phyloP scores from a whole-genome alignment of 768 basidiomycete species.

The Mycena galopus region DNA sequence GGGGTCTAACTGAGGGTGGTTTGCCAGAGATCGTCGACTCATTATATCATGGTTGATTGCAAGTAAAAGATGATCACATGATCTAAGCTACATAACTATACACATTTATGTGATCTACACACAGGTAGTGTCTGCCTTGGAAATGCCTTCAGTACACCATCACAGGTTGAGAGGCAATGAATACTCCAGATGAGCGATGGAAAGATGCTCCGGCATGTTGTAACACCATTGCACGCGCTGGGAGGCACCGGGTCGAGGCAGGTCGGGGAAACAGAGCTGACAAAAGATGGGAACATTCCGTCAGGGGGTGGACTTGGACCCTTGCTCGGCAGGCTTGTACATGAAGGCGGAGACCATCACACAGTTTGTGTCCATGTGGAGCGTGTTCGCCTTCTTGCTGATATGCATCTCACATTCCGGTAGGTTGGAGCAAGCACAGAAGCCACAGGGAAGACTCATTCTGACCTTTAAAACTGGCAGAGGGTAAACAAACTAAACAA shows the following conservation, averaged over 20 bases:
- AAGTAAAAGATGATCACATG: too few species aligned
- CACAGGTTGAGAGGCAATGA: too few species aligned
- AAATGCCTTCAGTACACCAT: too few species aligned
- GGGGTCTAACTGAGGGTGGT: too few species aligned
- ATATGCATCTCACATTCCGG: not conserved
- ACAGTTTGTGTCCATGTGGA: slow-evolving; percentile 5
- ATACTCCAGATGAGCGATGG: slow-evolving; percentile 11
- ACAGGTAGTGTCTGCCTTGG: too few species aligned
- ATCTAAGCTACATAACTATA: too few species aligned
- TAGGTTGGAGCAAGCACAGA: not conserved
- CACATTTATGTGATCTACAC: too few species aligned
- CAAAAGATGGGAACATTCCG: too few species aligned
- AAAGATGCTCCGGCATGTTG: slow-evolving; percentile 22
- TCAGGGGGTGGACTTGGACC: not conserved
- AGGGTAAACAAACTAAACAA: not conserved
- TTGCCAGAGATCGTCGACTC: too few species aligned
- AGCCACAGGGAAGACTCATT: not conserved
- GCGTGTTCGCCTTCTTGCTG: not conserved
- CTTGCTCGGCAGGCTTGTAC: slow-evolving; percentile 11
- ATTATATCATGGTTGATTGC: too few species aligned
- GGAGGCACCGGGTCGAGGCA: not conserved
- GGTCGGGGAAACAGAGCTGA: not conserved
- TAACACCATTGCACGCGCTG: slow-evolving; percentile 21
- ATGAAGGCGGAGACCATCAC: not conserved
- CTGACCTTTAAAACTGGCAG: not conserved